A percentile compares a stretch with the other conserved stretches of the same genome.
These are phyloP conservation scores for Pseudogymnoascus destructans DNA, from an alignment of 2,329 filamentous ascomycete species.

Conservation along the genomic window DNA sequence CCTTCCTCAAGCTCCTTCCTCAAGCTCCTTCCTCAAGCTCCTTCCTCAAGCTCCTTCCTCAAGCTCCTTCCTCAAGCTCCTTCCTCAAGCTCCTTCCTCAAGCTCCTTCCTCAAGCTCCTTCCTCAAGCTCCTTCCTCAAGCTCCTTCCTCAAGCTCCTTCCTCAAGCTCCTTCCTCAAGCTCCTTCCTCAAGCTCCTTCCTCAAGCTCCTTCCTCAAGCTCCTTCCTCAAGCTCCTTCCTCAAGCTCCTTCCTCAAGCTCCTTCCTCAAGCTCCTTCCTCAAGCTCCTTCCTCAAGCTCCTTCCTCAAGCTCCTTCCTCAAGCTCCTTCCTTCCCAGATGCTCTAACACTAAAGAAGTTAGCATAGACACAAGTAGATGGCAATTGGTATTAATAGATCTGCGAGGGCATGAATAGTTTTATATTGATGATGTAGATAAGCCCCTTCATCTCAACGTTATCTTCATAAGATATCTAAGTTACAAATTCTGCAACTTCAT, in stretches of 20 bases:
- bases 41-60: background rate
- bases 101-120: background rate
- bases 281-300: background rate
- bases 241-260: background rate
- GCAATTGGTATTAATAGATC: background rate
- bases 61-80: background rate
- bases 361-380: too few species aligned
- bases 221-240: background rate
- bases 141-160: background rate
- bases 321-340: background rate
- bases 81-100: background rate
- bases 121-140: background rate
- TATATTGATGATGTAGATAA: background rate
- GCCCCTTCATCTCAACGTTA: background rate
- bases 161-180: background rate
- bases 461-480: background rate
- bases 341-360: background rate
- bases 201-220: background rate
- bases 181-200: background rate
- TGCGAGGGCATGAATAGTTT: background rate
- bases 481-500: conserved; percentile 11
- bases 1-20: background rate
- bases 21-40: background rate
- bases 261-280: background rate
- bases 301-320: background rate